phyloP scores from a whole-genome alignment of 2,329 filamentous ascomycete species.

The Purpureocillium lavendulum region DNA sequence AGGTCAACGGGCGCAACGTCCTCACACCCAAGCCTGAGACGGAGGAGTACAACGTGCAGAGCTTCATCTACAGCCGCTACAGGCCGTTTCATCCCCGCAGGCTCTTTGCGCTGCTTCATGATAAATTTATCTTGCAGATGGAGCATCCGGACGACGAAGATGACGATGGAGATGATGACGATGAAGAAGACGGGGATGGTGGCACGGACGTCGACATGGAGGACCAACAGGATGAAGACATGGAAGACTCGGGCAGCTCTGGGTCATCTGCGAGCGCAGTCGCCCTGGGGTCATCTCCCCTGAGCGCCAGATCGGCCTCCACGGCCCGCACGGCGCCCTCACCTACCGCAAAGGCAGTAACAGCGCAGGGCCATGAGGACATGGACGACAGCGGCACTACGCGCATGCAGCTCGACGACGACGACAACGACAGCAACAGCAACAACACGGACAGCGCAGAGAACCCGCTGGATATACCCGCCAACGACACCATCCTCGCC shows the following conservation, averaged over 20 bases:
- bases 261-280: too few species aligned
- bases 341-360: not conserved
- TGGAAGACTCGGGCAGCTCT: constrained; percentile 4
- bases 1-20: constrained; percentile 39
- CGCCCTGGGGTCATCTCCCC: constrained; percentile 10
- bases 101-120: constrained; percentile 34
- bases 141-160: constrained; percentile 29
- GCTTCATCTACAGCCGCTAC: constrained; percentile 58
- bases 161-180: constrained; percentile 24
- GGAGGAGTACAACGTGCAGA: constrained; percentile 63
- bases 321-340: constrained; percentile 15
- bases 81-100: constrained; percentile 43
- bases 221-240: not conserved
- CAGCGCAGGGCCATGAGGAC: too few species aligned
- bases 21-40: constrained; percentile 62
- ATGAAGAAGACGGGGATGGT: constrained; percentile 13
- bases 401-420: too few species aligned
- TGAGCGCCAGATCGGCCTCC: constrained; percentile 11
- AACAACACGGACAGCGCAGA: constrained; percentile 8
- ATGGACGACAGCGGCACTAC: too few species aligned
- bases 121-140: constrained; percentile 43
- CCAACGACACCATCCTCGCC: constrained; percentile 37
- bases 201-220: constrained; percentile 12
- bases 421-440: too few species aligned
- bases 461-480: constrained; percentile 19